Evolutionary conservation across 1,284 basidiomycete species (phyloP).

Genomic region (Ganoderma boninense): DNA sequence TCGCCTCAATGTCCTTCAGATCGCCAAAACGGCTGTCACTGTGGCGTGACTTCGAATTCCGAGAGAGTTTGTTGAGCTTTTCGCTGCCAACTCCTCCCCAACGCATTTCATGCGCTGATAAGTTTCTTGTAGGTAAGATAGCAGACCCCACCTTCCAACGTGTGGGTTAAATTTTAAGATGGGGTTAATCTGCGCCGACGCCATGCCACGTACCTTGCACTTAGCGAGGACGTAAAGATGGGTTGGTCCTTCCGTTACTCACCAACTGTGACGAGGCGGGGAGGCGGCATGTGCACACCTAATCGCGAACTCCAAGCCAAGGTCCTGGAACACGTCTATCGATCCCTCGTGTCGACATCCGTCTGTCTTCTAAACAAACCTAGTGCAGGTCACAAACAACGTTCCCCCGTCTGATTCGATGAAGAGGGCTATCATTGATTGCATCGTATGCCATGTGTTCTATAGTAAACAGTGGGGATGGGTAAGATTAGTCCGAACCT

Average conservation of each 20-base stretch:
- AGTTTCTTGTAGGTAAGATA: not conserved
- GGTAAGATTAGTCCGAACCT: conserved; percentile 11
- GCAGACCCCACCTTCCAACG: not conserved
- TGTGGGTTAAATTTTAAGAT: not conserved
- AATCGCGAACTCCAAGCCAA: not conserved
- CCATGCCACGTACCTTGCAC: not conserved
- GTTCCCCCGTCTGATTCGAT: not conserved
- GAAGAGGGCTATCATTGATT: conserved; percentile 10
- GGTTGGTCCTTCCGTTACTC: not conserved
- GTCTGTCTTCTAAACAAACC: not conserved
- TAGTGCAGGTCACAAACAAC: not conserved
- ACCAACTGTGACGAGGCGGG: not conserved
- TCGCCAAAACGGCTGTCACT: conserved; percentile 12
- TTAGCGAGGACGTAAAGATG: conserved; percentile 14
- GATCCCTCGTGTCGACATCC: conserved; percentile 13
- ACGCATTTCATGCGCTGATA: not conserved
- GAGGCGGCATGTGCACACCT: not conserved
- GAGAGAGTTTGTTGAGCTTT: not conserved
- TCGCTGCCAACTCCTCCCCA: conserved; percentile 3
- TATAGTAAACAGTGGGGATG: conserved; percentile 7
- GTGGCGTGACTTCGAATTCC: not conserved
- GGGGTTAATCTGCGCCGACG: not conserved
- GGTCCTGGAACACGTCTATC: conserved; percentile 2
- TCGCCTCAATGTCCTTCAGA: conserved; percentile 7
- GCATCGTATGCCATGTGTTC: conserved; percentile 12